Base-by-base conservation (phyloP, 1,284 basidiomycete species). In the Malassezia pachydermatis region DNA sequence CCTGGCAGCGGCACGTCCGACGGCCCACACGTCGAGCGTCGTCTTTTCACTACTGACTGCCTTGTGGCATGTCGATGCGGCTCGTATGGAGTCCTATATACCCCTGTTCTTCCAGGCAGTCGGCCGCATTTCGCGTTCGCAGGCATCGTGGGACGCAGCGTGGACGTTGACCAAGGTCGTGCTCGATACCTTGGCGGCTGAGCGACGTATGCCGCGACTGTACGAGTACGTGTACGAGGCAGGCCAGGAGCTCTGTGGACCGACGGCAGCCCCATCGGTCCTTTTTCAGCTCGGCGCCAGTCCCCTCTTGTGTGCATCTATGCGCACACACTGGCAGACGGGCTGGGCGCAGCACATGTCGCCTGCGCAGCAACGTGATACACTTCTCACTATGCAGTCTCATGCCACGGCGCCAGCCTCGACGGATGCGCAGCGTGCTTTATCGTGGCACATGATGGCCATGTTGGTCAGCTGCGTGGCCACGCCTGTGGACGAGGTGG, bases 1-100 rank as follows among this genome's bases (percentile, higher is more conserved):
- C 10, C n/a, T 29, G 28, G 16, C 28, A 32, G 3, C 22, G 23
- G 19, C 29, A 43, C 14, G 20, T 30, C 20, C 8, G 29, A 2
- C 5, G 22, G 2, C 22, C 32, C 2, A 23, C 16, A 9, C 24
- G 14, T 8, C 35, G 19, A 6, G 20, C 9, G 13, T 27, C 32
- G 16, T 42, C 25, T 20, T 52, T 45, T 25, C 25, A 23, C 29
- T 41, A 25, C 27, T 46, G 5, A 6, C 11, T 17, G 25, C 35
- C 4, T 25, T 52, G 14, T 52, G 50, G 44, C 23, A 7, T n/a
- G 22, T 42, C 4, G 10, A 45, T 14, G n/a, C 36, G 5, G 49
- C 35, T 9, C 11, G 19, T 3, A 8, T 51, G 4, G 24, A 14
- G 1, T 19, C 23, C 4, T 20, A 28, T 4, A 14, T 45, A 5